Percentiles rank a stretch among this genome's conserved stretches.
phyloP scores from a whole-genome alignment of 768 basidiomycete genomes.

The Russula virescens region DNA sequence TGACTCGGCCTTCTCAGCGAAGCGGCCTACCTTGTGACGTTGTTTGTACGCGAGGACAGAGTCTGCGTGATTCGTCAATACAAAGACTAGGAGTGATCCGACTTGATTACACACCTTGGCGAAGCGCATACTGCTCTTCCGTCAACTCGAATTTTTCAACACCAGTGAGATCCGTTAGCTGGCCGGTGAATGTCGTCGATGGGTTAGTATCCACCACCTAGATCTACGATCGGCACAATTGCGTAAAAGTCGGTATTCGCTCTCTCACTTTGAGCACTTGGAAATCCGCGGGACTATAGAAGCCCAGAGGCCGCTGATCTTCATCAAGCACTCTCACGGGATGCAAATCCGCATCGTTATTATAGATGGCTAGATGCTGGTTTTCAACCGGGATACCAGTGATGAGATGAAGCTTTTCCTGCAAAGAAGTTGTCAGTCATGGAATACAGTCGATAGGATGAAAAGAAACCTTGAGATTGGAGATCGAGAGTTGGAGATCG shows the following conservation, averaged over 20 bases:
- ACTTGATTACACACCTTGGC: slow-evolving; percentile 51
- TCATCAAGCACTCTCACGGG: slow-evolving; percentile 56
- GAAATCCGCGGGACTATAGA: slow-evolving; percentile 68
- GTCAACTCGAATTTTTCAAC: slow-evolving; percentile 93
- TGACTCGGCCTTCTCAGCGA: slow-evolving; percentile 51
- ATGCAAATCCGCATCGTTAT: slow-evolving; percentile 47
- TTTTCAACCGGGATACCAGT: slow-evolving; percentile 82
- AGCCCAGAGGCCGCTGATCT: slow-evolving; percentile 61
- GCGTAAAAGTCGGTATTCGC: not conserved
- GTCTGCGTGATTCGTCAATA: slow-evolving; percentile 41
- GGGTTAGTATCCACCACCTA: slow-evolving; percentile 78
- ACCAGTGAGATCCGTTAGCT: slow-evolving; percentile 75
- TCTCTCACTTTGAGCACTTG: slow-evolving; percentile 72
- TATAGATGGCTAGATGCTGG: slow-evolving; percentile 61
- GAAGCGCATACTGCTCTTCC: slow-evolving; percentile 70
- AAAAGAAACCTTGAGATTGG: slow-evolving; percentile 71
- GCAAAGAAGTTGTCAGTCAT: not conserved
- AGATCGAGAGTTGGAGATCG: slow-evolving; percentile 67
- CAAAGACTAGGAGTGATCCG: not conserved
- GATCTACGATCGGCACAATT: not conserved
- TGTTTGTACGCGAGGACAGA: slow-evolving; percentile 88
- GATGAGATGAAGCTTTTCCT: slow-evolving; percentile 72
- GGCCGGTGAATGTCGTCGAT: slow-evolving; percentile 67
- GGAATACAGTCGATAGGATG: not conserved
- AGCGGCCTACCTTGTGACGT: slow-evolving; percentile 81